These are phyloP conservation scores for Goniomonas avonlea DNA, from an alignment of 78 protist species.

Conservation along the genomic window DNA sequence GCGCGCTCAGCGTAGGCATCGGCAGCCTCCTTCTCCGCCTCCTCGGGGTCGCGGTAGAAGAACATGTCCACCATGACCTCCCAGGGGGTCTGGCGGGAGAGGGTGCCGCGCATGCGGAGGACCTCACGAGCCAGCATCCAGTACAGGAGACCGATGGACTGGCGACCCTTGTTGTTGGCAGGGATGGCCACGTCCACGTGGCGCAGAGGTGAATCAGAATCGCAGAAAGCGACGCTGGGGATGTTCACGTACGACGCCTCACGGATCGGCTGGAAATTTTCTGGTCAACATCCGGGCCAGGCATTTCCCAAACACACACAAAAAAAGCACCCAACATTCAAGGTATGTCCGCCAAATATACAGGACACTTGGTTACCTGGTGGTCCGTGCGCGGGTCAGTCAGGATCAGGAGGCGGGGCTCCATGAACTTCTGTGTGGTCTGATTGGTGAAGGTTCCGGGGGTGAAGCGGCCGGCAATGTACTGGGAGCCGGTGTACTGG, in stretches of 20 bases:
- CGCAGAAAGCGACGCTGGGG: slow-evolving; percentile 97
- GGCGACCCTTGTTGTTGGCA: slow-evolving; percentile 92
- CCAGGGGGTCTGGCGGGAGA: slow-evolving; percentile 87
- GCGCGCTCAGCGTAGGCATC: neutral
- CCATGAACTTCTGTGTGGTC: slow-evolving; percentile 87
- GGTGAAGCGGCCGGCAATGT: slow-evolving; percentile 95
- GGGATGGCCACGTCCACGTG: slow-evolving; percentile 98
- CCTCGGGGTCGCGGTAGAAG: slow-evolving; percentile 89
- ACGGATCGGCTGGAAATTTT: slow-evolving; percentile 67
- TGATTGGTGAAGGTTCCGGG: slow-evolving; percentile 99
- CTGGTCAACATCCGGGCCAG: no score
- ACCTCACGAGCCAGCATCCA: slow-evolving; percentile 99
- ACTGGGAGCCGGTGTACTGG: slow-evolving; percentile 77
- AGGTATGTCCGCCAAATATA: no score
- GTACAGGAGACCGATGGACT: slow-evolving; percentile 91
- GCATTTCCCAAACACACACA: no score
- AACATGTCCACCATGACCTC: slow-evolving; percentile 91
- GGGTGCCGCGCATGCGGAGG: slow-evolving; percentile 85
- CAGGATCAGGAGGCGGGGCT: slow-evolving; percentile 96
- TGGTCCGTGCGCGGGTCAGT: slow-evolving; percentile 94
- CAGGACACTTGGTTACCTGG: no score
- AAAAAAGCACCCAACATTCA: no score
- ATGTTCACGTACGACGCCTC: slow-evolving; percentile 96
- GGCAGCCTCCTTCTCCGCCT: slow-evolving; percentile 6
- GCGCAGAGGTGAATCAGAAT: slow-evolving; percentile 82